phyloP scores from a whole-genome alignment of 306 rosid species.

The Cicer chorassanicum region DNA sequence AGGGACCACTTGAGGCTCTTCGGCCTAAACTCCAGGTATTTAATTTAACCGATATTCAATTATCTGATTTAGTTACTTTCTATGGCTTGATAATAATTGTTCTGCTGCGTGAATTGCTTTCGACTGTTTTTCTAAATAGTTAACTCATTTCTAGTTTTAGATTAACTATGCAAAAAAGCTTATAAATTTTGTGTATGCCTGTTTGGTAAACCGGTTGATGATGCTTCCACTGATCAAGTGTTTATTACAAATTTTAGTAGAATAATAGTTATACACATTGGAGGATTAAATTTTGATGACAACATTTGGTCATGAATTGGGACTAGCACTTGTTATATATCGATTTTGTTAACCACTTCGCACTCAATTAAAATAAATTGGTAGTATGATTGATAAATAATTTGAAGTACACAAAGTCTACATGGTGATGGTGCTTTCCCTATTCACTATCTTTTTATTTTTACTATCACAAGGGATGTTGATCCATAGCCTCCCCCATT shows the following conservation, averaged over 20 bases:
- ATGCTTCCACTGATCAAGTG: constrained; percentile 10
- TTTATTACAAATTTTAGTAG: constrained; percentile 15
- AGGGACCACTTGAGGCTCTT: constrained; percentile 98
- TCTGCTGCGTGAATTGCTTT: constrained; percentile 23
- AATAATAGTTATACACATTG: background rate
- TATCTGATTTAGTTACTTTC: constrained; percentile 9
- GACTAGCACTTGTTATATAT: background rate
- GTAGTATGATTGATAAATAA: background rate
- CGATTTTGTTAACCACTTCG: background rate
- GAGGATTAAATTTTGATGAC: constrained; percentile 9
- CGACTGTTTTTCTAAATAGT: constrained; percentile 20
- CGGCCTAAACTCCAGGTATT: constrained; percentile 92
- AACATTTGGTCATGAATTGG: constrained; percentile 19
- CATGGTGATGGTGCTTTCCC: background rate
- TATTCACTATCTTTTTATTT: background rate
- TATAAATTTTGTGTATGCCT: background rate
- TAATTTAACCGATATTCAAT: constrained; percentile 21
- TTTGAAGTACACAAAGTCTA: background rate
- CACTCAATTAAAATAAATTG: background rate
- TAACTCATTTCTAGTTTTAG: constrained; percentile 4
- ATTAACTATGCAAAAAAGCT: constrained; percentile 1
- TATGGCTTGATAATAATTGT: constrained; percentile 22
- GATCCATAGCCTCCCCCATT: background rate
- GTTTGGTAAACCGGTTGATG: constrained; percentile 1
- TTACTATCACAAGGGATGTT: background rate